A percentile compares a stretch with the other conserved stretches of the same genome.
Evolutionary conservation across 305 asterid genomes (phyloP).

Genomic region (Caryopteris hybrid): DNA sequence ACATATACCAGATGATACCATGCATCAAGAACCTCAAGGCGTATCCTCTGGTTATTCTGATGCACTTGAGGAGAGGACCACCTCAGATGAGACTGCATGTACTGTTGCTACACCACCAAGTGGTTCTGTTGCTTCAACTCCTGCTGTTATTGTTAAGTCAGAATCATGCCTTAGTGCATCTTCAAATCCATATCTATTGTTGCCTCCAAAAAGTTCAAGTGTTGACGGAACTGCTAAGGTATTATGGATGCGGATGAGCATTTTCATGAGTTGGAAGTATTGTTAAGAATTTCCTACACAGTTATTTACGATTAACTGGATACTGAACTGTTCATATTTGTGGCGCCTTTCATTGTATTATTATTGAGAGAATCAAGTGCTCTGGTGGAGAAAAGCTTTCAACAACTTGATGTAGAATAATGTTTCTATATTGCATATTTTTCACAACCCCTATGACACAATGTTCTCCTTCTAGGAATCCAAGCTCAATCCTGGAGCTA

Average conservation of each 20-base stretch:
- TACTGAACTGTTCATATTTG: not conserved
- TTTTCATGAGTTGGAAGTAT: not conserved
- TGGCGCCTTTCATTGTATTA: not conserved
- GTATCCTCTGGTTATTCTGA: slow-evolving; percentile 25
- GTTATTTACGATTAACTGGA: not conserved
- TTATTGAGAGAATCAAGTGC: not conserved
- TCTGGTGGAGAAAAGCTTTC: not conserved
- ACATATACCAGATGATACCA: slow-evolving; percentile 20
- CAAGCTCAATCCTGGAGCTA: slow-evolving; percentile 88
- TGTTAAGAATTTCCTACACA: not conserved
- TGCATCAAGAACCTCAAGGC: slow-evolving; percentile 24
- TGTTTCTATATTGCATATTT: not conserved
- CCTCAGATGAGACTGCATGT: slow-evolving; percentile 26
- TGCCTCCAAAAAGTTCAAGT: slow-evolving; percentile 39
- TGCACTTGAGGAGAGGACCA: slow-evolving; percentile 30
- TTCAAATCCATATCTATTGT: slow-evolving; percentile 32
- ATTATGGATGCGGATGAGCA: slow-evolving; percentile 14
- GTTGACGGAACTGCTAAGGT: slow-evolving; percentile 45
- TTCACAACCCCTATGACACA: slow-evolving; percentile 3
- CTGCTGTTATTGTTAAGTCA: slow-evolving; percentile 26
- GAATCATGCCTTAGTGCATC: slow-evolving; percentile 42
- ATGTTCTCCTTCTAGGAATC: slow-evolving; percentile 45
- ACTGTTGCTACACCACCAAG: slow-evolving; percentile 25
- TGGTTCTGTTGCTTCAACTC: slow-evolving; percentile 27
- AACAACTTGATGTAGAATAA: not conserved